Evolutionary conservation across 164 flowering plant species (phyloP).

Genomic region (Hamamelis virginiana): DNA sequence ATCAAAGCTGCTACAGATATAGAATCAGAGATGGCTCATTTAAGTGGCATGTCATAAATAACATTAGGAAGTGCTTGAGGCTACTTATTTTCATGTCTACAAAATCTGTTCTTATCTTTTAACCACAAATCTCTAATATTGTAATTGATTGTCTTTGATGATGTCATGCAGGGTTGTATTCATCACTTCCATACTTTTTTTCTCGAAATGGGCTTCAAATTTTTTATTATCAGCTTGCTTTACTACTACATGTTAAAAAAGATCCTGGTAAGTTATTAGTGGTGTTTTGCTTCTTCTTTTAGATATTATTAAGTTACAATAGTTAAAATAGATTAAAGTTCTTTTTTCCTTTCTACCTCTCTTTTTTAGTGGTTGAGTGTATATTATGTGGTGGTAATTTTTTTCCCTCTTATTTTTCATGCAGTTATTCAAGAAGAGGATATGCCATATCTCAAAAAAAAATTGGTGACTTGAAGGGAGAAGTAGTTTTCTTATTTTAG

Average conservation of each 20-base stretch:
- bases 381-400: too few species aligned
- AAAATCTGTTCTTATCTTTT: not conserved
- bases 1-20: slow-evolving; percentile 70
- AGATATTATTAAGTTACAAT: too few species aligned
- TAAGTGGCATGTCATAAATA: slow-evolving; percentile 68
- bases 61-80: slow-evolving; percentile 66
- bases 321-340: too few species aligned
- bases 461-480: too few species aligned
- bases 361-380: too few species aligned
- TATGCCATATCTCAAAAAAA: too few species aligned
- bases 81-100: not conserved
- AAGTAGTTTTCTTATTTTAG: too few species aligned
- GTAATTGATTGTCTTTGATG: not conserved
- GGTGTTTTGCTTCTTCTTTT: not conserved
- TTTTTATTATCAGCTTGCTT: slow-evolving; percentile 72
- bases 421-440: too few species aligned
- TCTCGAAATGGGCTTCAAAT: slow-evolving; percentile 66
- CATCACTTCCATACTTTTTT: slow-evolving; percentile 75
- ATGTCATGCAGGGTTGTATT: slow-evolving; percentile 58
- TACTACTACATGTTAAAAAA: slow-evolving; percentile 56
- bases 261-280: slow-evolving; percentile 52
- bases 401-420: too few species aligned
- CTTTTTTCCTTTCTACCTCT: too few species aligned
- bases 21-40: slow-evolving; percentile 49
- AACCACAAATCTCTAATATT: not conserved